Conservation (phyloP, 768 basidiomycete genomes). For the Suillus discolor region DNA sequence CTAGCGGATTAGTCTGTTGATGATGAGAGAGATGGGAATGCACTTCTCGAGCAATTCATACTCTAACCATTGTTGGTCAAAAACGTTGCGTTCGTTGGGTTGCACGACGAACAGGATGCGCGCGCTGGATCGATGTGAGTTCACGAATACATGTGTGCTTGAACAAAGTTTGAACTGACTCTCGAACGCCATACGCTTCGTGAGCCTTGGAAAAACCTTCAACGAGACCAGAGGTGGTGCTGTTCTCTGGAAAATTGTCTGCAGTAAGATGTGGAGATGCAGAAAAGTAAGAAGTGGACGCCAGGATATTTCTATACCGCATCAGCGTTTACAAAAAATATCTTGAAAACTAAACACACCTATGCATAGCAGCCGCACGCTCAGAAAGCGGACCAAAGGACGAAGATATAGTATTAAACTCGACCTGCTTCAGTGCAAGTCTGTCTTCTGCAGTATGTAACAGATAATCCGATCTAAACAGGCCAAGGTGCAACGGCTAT, state of each 20-base stretch:
- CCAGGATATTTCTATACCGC: slow-evolving; percentile 60
- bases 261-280: slow-evolving; percentile 52
- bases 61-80: slow-evolving; percentile 90
- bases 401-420: slow-evolving; percentile 96
- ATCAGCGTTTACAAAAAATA: not conserved
- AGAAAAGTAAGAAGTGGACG: slow-evolving; percentile 68
- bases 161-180: slow-evolving; percentile 38
- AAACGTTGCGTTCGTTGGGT: slow-evolving; percentile 87
- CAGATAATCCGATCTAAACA: slow-evolving; percentile 95
- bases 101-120: slow-evolving; percentile 89
- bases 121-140: slow-evolving; percentile 36
- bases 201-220: slow-evolving; percentile 82
- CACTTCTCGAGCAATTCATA: slow-evolving; percentile 83
- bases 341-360: slow-evolving; percentile 44
- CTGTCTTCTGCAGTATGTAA: slow-evolving; percentile 56
- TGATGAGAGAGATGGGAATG: slow-evolving; percentile 20
- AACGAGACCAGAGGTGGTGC: slow-evolving; percentile 69
- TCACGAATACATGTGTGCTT: not conserved
- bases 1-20: not conserved
- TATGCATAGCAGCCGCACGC: slow-evolving; percentile 69
- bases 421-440: slow-evolving; percentile 83
- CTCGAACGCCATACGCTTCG: slow-evolving; percentile 60
- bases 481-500: slow-evolving; percentile 82
- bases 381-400: slow-evolving; percentile 86
- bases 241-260: slow-evolving; percentile 72